Base-by-base conservation (phyloP, 306 rosid species). In the Medicago lupulina region DNA sequence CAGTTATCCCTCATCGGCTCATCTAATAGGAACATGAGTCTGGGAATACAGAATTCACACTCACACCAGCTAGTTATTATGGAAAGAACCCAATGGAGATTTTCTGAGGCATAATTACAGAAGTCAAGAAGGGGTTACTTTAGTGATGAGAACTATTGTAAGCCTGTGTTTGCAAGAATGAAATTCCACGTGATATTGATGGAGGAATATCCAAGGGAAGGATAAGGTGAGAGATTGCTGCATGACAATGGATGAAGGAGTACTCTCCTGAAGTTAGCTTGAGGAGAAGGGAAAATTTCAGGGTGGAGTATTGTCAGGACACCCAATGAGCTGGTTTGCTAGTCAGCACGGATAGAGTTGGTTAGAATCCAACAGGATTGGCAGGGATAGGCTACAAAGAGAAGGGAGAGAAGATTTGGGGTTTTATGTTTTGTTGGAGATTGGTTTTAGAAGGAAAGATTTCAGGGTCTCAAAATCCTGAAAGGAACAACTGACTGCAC, bases 151-250 rank as follows among this genome's bases (percentile, higher is more conserved):
- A 67, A 44, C 43, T 41, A 43, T 19, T 8, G 19, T 12, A 6
- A 43, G 54, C 18, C 38, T 19, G 1, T 67, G 10, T 41, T n/a
- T 18, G 59, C 39, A 47, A 8, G 23, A 68, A 68, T 5, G 36
- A 68, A 68, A 12, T 25, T 25, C 46, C 23, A 46, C 0, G 21
- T 14, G 11, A 46, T 25, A 49, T 41, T 46, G 40, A 67, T 19
- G 59, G 43, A 68, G 58, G 57, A 15, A 44, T 46, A 14, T 14
- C 46, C 73, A 23, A 25, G 16, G 57, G 54, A 67, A 41, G 72
- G 55, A 67, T 38, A 11, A 43, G 28, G 39, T 67, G 17, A 41
- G 7, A n/a, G 72, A 28, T 67, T 67, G 55, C 55, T 21, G 18
- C 55, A 41, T 21, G 39, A 67, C 40, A 14, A 67, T 41, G 36